Base-by-base conservation (phyloP, 2,329 filamentous ascomycete genomes). In the Xylaria sp. region DNA sequence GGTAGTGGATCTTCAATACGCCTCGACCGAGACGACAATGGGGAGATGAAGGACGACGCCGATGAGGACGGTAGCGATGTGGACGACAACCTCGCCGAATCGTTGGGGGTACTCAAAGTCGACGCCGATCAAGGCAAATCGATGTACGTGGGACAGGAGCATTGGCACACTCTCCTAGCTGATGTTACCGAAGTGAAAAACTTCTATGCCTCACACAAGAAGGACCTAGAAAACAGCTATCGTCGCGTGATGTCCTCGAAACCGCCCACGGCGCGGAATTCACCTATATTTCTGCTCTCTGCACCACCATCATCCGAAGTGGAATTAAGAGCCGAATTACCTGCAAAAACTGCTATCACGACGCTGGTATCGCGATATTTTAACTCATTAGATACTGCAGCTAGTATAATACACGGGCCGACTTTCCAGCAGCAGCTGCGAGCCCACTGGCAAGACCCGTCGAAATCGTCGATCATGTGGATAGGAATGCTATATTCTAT, bases 121-220 rank as follows among this genome's bases (percentile, higher is more conserved):
- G 92, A 94, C 75, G 81, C 86, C 25, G 92, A 92, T 77, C 92
- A 92, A 76, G 90, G 89, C 65, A 94, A 94, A 79, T 91, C 91
- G 28, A 89, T 93, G 82, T 97, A 96, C 78, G 84, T 95, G 70
- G 94, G 93, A 65, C 91, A 94, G 73, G 91, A 92, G 65, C 92
- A 96, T 80, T 97, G 94, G 93, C 91, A 92, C 75, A 89, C 91
- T 48, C 89, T 97, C 63, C 82, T 97, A 64, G 86, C 89, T 74
- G 92, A 94, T 80, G 96, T 99, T 72, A 86, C 93, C 10, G 96
- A 99, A 82, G 95, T 99, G 32, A 97, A 95, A 78, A 94, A 91
- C 74, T 98, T 96, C 82, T 98, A 97, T 76, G 82, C 83, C 20
- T 89, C 87, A 44, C 94, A 98, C 81, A 97, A 96, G 80, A 94